These are phyloP conservation scores for Tolypocladium amazonense DNA, from an alignment of 2,329 filamentous ascomycete genomes.

Conservation along the genomic window DNA sequence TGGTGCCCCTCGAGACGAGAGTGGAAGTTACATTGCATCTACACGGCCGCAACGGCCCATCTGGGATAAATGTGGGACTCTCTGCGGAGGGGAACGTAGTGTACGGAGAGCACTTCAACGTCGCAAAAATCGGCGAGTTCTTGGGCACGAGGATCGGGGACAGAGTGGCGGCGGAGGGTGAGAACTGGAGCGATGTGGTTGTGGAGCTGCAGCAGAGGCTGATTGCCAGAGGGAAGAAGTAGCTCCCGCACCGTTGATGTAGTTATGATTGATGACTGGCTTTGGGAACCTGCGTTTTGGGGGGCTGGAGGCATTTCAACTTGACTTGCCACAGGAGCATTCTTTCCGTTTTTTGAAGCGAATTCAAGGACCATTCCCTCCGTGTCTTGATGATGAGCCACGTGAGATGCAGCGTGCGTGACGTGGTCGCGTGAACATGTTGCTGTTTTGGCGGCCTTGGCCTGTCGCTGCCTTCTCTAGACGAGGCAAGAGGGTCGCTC, in stretches of 20 bases:
- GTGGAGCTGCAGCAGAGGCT: slow-evolving; percentile 45
- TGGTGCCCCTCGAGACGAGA: slow-evolving; percentile 56
- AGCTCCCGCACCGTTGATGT: slow-evolving; percentile 5
- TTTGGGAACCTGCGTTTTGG: background rate
- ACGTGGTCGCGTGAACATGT: background rate
- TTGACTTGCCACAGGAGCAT: background rate
- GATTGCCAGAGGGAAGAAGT: slow-evolving; percentile 44
- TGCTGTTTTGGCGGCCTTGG: no score
- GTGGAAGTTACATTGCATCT: slow-evolving; percentile 53
- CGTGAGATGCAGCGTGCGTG: background rate
- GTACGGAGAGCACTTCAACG: slow-evolving; percentile 71
- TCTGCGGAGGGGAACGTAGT: slow-evolving; percentile 49
- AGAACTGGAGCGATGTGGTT: slow-evolving; percentile 44
- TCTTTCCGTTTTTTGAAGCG: background rate
- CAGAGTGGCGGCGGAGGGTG: slow-evolving; percentile 20
- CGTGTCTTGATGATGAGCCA: background rate
- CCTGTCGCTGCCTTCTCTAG: no score
- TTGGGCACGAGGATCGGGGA: slow-evolving; percentile 42
- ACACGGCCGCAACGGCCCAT: slow-evolving; percentile 29
- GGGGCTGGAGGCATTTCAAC: background rate
- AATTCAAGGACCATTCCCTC: background rate
- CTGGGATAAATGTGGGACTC: slow-evolving; percentile 45
- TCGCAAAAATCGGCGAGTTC: slow-evolving; percentile 65
- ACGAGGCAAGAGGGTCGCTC: no score
- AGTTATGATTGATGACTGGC: slow-evolving; percentile 17